Evolutionary conservation across 345 rosid species (phyloP).

Genomic region (Durio zibethinus): DNA sequence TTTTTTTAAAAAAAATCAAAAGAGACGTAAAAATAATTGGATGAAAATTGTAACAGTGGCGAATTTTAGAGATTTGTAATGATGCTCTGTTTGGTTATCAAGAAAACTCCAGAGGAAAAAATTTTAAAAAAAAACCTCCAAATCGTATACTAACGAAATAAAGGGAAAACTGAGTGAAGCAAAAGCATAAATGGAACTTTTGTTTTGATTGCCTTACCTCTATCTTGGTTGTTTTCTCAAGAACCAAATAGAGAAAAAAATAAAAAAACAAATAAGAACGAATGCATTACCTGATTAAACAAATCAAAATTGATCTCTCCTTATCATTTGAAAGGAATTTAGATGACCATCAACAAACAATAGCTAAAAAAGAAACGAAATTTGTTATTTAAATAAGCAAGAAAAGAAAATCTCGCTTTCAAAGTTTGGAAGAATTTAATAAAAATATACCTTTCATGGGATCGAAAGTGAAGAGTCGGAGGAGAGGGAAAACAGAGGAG

Average conservation of each 20-base stretch:
- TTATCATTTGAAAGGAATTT: conserved; percentile 12
- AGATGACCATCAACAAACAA: conserved; percentile 69
- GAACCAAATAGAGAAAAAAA: conserved; percentile 16
- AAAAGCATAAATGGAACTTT: neutral
- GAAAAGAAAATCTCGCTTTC: too few relatives aligned
- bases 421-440: neutral
- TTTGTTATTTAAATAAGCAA: neutral
- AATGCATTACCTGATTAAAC: conserved; percentile 19
- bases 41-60: neutral
- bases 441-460: neutral
- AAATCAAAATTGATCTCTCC: conserved; percentile 3
- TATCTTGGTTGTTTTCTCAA: neutral
- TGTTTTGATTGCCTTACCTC: too few relatives aligned
- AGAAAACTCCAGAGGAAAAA: conserved; percentile 19
- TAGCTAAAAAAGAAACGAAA: neutral
- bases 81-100: conserved; percentile 13
- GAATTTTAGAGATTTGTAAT: neutral
- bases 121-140: neutral
- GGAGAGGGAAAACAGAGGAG: too few relatives aligned
- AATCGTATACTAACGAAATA: neutral
- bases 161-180: neutral
- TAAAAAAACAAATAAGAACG: too few relatives aligned
- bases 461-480: too few relatives aligned
- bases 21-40: neutral
- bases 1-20: neutral